Percentiles rank a stretch among this genome's conserved stretches.
Evolutionary conservation across 306 rosid species (phyloP).

Genomic region (Medicago lupulina): DNA sequence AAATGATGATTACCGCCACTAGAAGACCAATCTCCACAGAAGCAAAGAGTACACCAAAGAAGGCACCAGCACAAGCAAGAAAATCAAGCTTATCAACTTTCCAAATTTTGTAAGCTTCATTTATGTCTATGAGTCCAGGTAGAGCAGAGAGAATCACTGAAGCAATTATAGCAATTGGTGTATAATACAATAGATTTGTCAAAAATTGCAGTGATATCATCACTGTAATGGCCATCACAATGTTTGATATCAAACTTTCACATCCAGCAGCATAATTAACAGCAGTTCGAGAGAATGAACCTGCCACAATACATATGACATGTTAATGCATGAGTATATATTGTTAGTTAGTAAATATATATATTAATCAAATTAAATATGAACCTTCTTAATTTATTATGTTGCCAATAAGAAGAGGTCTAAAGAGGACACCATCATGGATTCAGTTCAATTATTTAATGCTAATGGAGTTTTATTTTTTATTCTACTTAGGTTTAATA

Average conservation of each 20-base stretch:
- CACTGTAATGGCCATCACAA: slow-evolving; percentile 79
- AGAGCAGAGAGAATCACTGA: slow-evolving; percentile 83
- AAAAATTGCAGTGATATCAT: slow-evolving; percentile 62
- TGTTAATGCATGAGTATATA: too few species aligned
- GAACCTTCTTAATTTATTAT: background rate
- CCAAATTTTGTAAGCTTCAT: slow-evolving; percentile 70
- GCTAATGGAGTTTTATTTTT: background rate
- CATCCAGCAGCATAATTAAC: slow-evolving; percentile 85
- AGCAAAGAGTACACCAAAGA: slow-evolving; percentile 76
- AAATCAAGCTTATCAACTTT: slow-evolving; percentile 82
- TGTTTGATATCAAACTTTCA: slow-evolving; percentile 69
- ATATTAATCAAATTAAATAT: too few species aligned
- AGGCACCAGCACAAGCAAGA: slow-evolving; percentile 70
- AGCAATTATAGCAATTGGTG: slow-evolving; percentile 79
- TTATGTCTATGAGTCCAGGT: slow-evolving; percentile 71
- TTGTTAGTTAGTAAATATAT: too few species aligned
- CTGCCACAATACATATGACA: slow-evolving; percentile 43
- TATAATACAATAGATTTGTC: slow-evolving; percentile 74
- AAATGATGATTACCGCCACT: slow-evolving; percentile 61
- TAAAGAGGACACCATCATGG: slow-evolving; percentile 17
- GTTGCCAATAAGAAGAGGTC: slow-evolving; percentile 16
- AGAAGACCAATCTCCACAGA: slow-evolving; percentile 82
- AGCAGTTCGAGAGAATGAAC: slow-evolving; percentile 80
- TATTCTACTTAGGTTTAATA: background rate
- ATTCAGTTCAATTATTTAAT: slow-evolving; percentile 14